Evolutionary conservation across 176 grass and related monocot species (phyloP), one percentile per base, ranked within the genome.

Genomic region (Aechmea fasciata): DNA sequence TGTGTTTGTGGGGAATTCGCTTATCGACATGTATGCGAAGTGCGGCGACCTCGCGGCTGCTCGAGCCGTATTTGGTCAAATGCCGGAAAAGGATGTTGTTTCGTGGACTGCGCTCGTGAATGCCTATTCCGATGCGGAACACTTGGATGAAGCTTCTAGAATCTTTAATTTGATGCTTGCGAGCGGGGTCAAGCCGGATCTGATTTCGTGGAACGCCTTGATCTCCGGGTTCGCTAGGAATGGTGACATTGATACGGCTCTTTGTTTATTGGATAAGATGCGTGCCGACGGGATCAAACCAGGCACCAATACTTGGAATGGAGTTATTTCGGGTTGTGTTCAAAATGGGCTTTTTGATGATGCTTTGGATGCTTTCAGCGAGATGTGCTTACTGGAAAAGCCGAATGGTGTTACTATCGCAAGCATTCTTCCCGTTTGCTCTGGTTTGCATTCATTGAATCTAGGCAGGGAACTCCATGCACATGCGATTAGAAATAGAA

Each of bases 141-240:
- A 78, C 49, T 66, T 78, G 67, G 87, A 69, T n/a, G 67, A 81
- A 47, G 83, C 87, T 1, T 83, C 73, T 48, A 11, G 63, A 10
- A 63, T 81, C 22, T 90, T 90, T 23, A 49, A 81, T 50, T 76
- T 67, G 13, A 90, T 90, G 87, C 73, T 79, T 18, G 77, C 48
- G 3, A 83, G 70, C 52, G 87, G 83, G 15, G 70, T 90, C 22
- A 71, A 48, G n/a, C 77, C 87, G 24, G 87, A 86, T 64, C 57
- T 86, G 71, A 81, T 86, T 51, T 90, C 83, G 0, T 90, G 87
- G 87, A 90, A 90, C 73, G 75, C 83, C 9, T 75, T 90, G 47
- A 65, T 90, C 15, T 90, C 87, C 0, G 87, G 87, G 22, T 90
- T 90, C 33, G 87, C 83, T 63, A 83, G 83, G 50, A 90, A 66